These are phyloP conservation scores for Lachnellula arida DNA, from an alignment of 2,329 filamentous ascomycete species.

Conservation along the genomic window DNA sequence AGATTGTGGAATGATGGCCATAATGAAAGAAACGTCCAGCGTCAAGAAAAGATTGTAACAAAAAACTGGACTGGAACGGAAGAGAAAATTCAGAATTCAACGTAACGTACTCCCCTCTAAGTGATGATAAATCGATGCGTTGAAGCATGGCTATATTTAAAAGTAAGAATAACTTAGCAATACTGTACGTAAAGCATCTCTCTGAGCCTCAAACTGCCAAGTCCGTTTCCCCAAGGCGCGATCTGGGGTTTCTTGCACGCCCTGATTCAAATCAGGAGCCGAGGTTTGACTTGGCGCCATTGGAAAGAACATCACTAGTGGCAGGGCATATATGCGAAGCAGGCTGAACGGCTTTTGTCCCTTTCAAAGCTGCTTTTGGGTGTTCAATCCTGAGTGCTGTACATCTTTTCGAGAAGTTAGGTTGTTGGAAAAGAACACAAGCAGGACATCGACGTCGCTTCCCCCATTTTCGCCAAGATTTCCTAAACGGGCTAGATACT, in stretches of 20 bases:
- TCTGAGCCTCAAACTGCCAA: slow-evolving; percentile 20
- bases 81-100: background rate
- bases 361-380: too few relatives aligned
- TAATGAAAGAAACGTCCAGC: slow-evolving; percentile 22
- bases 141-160: slow-evolving; percentile 6
- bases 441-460: too few relatives aligned
- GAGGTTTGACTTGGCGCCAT: slow-evolving; percentile 11
- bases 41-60: slow-evolving; percentile 14
- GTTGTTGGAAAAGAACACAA: too few relatives aligned
- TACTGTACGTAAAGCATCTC: background rate
- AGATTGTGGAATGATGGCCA: slow-evolving; percentile 16
- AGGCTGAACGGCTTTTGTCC: too few relatives aligned
- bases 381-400: too few relatives aligned
- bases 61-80: background rate
- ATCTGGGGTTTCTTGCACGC: slow-evolving; percentile 11
- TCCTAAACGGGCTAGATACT: too few relatives aligned
- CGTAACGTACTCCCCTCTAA: background rate
- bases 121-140: slow-evolving; percentile 7
- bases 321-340: too few relatives aligned
- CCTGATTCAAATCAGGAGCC: slow-evolving; percentile 10
- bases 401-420: too few relatives aligned
- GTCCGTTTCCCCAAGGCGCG: slow-evolving; percentile 17
- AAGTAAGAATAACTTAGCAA: background rate
- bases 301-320: too few relatives aligned
- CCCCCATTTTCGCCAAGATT: too few relatives aligned